Percentiles rank a stretch among this genome's conserved stretches.
phyloP scores from a whole-genome alignment of 2,329 filamentous ascomycete species.

The Cladorrhinum sp. region DNA sequence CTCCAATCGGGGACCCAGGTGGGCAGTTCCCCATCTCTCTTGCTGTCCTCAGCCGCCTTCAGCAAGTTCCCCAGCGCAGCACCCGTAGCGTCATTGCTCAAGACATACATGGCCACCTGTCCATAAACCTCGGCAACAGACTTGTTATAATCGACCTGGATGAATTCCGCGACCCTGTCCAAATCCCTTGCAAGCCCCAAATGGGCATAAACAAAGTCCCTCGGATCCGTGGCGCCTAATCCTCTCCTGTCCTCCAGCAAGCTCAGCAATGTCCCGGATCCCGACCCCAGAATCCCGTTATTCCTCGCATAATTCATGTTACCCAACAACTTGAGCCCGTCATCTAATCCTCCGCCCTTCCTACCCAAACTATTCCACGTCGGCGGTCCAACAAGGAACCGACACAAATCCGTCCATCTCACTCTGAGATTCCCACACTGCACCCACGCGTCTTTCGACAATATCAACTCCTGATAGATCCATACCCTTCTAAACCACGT shows the following conservation, averaged over 20 bases:
- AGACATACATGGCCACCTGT: conserved; percentile 11
- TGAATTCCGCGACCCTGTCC: not conserved
- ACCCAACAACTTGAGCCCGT: conserved; percentile 7
- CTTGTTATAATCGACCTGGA: conserved; percentile 13
- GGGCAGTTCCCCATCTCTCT: conserved; percentile 1
- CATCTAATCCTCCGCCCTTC: not conserved
- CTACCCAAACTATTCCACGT: not conserved
- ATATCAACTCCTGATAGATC: conserved; percentile 19
- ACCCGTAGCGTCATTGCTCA: not conserved
- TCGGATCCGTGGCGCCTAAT: conserved; percentile 14
- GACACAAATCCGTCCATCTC: conserved; percentile 7
- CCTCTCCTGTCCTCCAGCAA: conserved; percentile 14
- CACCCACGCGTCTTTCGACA: conserved; percentile 18
- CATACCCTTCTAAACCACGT: conserved; percentile 19
- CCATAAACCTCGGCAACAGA: conserved; percentile 10
- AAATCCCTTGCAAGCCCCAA: conserved; percentile 12
- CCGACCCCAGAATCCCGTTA: not conserved
- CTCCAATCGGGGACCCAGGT: conserved; percentile 13
- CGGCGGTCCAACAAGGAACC: not conserved
- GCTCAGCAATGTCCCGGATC: conserved; percentile 5
- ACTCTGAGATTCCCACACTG: conserved; percentile 8
- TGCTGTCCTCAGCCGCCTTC: not conserved
- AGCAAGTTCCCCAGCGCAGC: not conserved
- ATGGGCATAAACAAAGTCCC: conserved; percentile 17
- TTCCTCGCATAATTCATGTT: conserved; percentile 9